A percentile compares a stretch with the other conserved stretches of the same genome.
Evolutionary conservation across 768 basidiomycete genomes (phyloP).

Genomic region (Phylloporus sp.): DNA sequence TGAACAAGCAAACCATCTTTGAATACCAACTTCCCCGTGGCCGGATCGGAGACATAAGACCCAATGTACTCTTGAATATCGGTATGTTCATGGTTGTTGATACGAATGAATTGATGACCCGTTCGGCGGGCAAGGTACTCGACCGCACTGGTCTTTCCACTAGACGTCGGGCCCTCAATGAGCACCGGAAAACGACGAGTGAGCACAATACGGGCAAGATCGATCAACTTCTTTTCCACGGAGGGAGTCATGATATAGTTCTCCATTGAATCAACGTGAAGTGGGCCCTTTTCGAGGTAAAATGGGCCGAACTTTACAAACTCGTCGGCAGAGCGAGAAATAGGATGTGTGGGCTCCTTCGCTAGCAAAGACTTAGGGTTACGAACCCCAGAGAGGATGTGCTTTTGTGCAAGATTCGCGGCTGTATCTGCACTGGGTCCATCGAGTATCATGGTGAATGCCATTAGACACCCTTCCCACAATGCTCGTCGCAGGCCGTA

Average conservation of each 20-base stretch:
- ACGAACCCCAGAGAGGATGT: constrained; percentile 72
- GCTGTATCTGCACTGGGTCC: constrained; percentile 62
- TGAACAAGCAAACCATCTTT: constrained; percentile 92
- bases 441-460: constrained; percentile 94
- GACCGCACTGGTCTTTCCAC: constrained; percentile 94
- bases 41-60: constrained; percentile 89
- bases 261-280: constrained; percentile 57
- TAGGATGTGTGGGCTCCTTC: constrained; percentile 59
- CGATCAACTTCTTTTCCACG: constrained; percentile 88
- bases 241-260: constrained; percentile 95
- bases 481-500: constrained; percentile 83
- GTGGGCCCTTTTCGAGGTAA: constrained; percentile 76
- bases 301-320: constrained; percentile 88
- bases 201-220: constrained; percentile 87
- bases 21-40: constrained; percentile 91
- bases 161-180: constrained; percentile 97
- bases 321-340: constrained; percentile 41
- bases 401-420: constrained; percentile 62
- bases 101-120: constrained; percentile 93
- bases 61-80: constrained; percentile 99
- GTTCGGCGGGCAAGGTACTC: constrained; percentile 92
- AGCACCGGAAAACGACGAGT: constrained; percentile 90
- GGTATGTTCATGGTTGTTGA: constrained; percentile 99
- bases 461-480: constrained; percentile 98
- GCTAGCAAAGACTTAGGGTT: constrained; percentile 73